A percentile compares a stretch with the other conserved stretches of the same genome.
These are phyloP conservation scores for Austroboletus festivus DNA, from an alignment of 768 basidiomycete species.

Conservation along the genomic window DNA sequence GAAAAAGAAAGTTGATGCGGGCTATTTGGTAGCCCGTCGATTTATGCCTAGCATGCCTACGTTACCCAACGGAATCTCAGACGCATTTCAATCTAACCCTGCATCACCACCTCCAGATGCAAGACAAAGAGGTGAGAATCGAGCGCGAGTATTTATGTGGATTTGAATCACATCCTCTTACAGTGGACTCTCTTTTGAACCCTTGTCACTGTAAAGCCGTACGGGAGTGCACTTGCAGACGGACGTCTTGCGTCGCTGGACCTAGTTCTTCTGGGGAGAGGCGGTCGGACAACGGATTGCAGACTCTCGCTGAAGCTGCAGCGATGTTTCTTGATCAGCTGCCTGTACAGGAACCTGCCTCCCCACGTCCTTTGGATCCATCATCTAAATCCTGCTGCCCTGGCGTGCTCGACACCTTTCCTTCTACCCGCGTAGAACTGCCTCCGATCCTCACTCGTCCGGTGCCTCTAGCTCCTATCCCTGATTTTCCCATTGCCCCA, in stretches of 20 bases:
- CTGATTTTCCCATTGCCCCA: conserved; percentile 56
- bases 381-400: conserved; percentile 23
- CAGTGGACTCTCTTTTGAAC: conserved; percentile 62
- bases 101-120: conserved; percentile 37
- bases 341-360: conserved; percentile 3
- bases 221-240: conserved; percentile 52
- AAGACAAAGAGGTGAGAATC: conserved; percentile 47
- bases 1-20: conserved; percentile 16
- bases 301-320: conserved; percentile 39
- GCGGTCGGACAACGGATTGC: conserved; percentile 22
- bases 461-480: conserved; percentile 24
- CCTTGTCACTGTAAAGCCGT: conserved; percentile 59
- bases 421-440: conserved; percentile 38
- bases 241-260: conserved; percentile 2
- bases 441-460: conserved; percentile 43
- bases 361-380: conserved; percentile 5
- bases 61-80: conserved; percentile 70
- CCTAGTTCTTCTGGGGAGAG: conserved; percentile 3
- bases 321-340: conserved; percentile 18
- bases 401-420: not conserved
- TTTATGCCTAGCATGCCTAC: conserved; percentile 71
- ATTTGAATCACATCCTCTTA: conserved; percentile 6
- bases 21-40: conserved; percentile 48
- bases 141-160: not conserved
- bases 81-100: conserved; percentile 38